Evolutionary conservation across 2,329 filamentous ascomycete species (phyloP), one percentile per base, ranked within the genome.

Genomic region (Thermothelomyces thermophilus): DNA sequence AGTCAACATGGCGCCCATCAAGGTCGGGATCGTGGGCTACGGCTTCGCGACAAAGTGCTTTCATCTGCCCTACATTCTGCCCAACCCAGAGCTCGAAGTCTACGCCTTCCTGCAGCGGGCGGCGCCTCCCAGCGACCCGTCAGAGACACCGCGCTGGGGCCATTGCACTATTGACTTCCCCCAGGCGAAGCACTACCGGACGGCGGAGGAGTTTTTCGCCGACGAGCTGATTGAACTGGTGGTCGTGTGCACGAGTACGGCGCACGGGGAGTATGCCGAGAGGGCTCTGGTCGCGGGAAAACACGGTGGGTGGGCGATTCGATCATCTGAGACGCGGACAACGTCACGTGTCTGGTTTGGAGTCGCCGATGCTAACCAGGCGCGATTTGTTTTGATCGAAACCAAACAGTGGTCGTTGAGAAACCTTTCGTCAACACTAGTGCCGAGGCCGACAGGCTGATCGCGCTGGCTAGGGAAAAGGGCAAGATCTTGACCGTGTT

Each of bases 341-440:
- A 13, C 30, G n/a, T 17, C 17, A 22, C 8, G 10, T 10, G 16
- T 34, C 9, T n/a, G 10, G 13, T 5, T 4, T 35, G 33, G 6
- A 10, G 6, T 16, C 16, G 14, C 8, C 33, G 6, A 16, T 31
- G 24, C 24, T 26, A 9, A 26, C 24, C 24, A 26, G n/a, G n/a
- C n/a, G n/a, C n/a, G n/a, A 26, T 26, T 26, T 26, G 24, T 26
- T n/a, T n/a, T 3, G 35, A 6, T 11, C 9, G 17, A 37, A 14
- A 35, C 22, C 16, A 11, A 3, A 9, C 20, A 71, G 80, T 83
- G 11, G 70, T 85, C 11, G 79, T 80, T 51, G 82, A 86, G 63
- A 85, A 85, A 64, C 82, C 82, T 0, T 84, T 85, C 61, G 79
- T 79, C 2, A 74, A 76, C 8, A 81, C 80, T 2, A 70, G 72